Base-by-base conservation (phyloP, 768 basidiomycete species). In the Chalciporus chontae region DNA sequence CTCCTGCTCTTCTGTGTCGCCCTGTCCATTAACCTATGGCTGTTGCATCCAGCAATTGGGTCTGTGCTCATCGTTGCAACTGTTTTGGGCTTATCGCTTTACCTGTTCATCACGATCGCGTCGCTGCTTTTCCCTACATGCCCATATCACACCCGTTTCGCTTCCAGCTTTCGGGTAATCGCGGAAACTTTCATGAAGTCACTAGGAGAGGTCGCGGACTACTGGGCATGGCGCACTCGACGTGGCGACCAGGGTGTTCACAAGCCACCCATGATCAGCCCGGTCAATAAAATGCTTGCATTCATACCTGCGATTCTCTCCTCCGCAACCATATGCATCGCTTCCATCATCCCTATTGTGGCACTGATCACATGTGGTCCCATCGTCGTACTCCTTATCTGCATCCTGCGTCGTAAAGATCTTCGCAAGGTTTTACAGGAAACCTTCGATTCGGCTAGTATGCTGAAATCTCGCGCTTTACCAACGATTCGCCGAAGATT, bases 91-190 rank as follows among this genome's bases (percentile, higher is more conserved):
- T n/a, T 43, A 10, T 21, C 55, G 13, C 52, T 61, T 38, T 61
- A 62, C 45, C 8, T 43, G 18, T 47, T 49, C 23, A 62, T 62
- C 9, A 52, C 58, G 3, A 13, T 62, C 14, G 42, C 60, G 5
- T 57, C 59, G 19, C 26, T 55, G 14, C 19, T 52, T 26, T 49
- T 37, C 21, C 40, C 51, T 10, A 23, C 19, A 11, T 61, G 57
- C 40, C 59, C 59, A 15, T 61, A 52, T 44, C 60, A 54, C 19
- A 62, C 60, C 1, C 60, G 57, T 11, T 38, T 50, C 8, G 59
- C 59, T 19, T 51, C 48, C 32, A 19, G 31, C 5, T 48, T 60
- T 21, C 52, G 45, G 24, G 26, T 8, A 23, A 9, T 24, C 15
- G n/a, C 53, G 11, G 26, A 18, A 9, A 26, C 29, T 21, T 18